Evolutionary conservation across 2,329 filamentous ascomycete species (phyloP), one percentile per base, ranked within the genome.

Genomic region (Sphaerostilbella broomeana): DNA sequence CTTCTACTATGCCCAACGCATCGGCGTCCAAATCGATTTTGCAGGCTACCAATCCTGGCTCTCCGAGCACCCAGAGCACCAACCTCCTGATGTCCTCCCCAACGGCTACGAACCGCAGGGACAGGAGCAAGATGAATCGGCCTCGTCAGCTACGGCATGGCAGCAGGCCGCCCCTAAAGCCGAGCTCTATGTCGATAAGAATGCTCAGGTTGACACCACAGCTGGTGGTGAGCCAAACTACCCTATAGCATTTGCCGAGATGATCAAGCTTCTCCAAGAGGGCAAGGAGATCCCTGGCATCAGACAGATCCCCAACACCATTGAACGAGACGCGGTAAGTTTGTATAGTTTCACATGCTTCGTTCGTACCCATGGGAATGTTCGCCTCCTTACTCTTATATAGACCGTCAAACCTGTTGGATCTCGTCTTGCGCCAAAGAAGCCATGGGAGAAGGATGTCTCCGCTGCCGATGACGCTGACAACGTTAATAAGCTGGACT

Each of bases 241-340:
- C 52, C 88, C 88, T 4, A 81, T 80, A 34, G 82, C 79, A 1
- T 95, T 95, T 60, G 82, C 85, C 6, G 80, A 90, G 49, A 87
- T 95, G 46, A 81, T 94, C 40, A 83, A 86, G 53, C 75, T 94
- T 39, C 85, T 95, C 38, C 85, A 86, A 17, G 81, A 79, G 19
- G 87, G 87, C 38, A 79, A 86, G 51, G 81, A 85, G 0, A 83
- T 95, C 29, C 87, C 88, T 1, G 89, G 89, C 1, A 94, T 95
- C 54, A 80, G 81, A 50, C 78, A 94, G 47, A 90, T 95, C 38
- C 87, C 89, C 4, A 77, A 86, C 49, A 92, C 82, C 0, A 69
- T 95, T 5, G 69, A 89, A 15, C 71, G 79, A 38, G 82, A 83
- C 4, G 75, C 86, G 44, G 81, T 84, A 44, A 74, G 70, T 54